Evolutionary conservation across 768 basidiomycete species (phyloP).

Genomic region (Suillus occidentalis): DNA sequence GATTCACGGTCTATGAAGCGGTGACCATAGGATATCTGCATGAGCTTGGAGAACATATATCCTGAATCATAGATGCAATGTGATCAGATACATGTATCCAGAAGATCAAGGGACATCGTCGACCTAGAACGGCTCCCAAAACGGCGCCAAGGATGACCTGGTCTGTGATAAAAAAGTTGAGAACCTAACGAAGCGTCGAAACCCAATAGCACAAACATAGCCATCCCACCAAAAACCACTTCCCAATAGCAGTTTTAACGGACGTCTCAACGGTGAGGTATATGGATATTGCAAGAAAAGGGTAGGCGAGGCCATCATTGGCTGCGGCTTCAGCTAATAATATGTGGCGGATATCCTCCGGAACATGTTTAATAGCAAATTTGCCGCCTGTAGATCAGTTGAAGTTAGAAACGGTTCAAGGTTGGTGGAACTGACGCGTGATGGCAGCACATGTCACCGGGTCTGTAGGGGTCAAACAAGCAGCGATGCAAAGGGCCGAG

Average conservation of each 20-base stretch:
- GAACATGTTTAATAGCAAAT: conserved; percentile 70
- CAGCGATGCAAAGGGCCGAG: conserved; percentile 82
- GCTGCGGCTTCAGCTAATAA: conserved; percentile 89
- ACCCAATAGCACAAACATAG: conserved; percentile 49
- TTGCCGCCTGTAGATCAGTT: conserved; percentile 51
- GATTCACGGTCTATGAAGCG: conserved; percentile 79
- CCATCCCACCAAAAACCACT: conserved; percentile 90
- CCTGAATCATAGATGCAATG: conserved; percentile 39
- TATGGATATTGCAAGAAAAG: conserved; percentile 83
- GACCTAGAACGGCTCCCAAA: conserved; percentile 60
- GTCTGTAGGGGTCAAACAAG: conserved; percentile 92
- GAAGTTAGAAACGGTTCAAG: neutral
- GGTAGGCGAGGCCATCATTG: conserved; percentile 95
- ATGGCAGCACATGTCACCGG: conserved; percentile 89
- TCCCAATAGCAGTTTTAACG: conserved; percentile 60
- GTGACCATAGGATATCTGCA: conserved; percentile 64
- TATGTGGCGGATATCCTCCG: conserved; percentile 72
- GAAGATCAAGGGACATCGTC: neutral
- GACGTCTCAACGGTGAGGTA: conserved; percentile 78
- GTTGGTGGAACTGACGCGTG: conserved; percentile 46
- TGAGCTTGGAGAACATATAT: conserved; percentile 61
- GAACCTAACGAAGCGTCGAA: neutral
- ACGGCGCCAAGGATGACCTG: conserved; percentile 80
- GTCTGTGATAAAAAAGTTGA: conserved; percentile 43
- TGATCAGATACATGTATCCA: neutral